Conservation (phyloP, 371 early-diverging fungal genomes). For the Actinomortierella ambigua region DNA sequence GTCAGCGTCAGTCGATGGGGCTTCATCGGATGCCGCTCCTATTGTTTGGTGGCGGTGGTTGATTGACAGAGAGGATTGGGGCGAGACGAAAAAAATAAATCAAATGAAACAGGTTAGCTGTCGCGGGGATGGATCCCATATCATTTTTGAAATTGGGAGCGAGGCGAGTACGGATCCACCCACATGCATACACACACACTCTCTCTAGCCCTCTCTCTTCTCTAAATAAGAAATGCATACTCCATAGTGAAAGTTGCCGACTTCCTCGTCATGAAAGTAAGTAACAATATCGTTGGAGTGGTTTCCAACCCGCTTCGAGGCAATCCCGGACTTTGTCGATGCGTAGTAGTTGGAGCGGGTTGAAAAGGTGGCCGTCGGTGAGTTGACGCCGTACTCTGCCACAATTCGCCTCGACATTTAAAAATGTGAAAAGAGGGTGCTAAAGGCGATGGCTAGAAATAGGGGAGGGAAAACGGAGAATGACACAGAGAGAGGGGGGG, state of each 20-base stretch:
- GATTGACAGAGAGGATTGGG: conserved; percentile 2
- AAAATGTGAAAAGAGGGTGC: not conserved
- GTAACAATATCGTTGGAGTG: conserved; percentile 70
- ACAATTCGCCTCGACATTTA: conserved; percentile 37
- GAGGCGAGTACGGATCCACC: too few species aligned
- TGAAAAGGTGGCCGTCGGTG: conserved; percentile 28
- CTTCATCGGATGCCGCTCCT: conserved; percentile 96
- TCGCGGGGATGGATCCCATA: conserved; percentile 1
- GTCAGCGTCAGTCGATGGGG: conserved; percentile 93
- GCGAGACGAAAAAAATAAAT: not conserved
- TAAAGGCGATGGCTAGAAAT: not conserved
- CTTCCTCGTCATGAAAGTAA: conserved; percentile 88
- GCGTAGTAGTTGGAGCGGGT: conserved; percentile 31
- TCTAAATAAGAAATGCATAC: conserved; percentile 46
- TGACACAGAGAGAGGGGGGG: not conserved
- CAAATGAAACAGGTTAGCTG: not conserved
- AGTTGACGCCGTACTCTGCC: conserved; percentile 24
- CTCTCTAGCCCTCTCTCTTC: too few species aligned
- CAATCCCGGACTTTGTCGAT: conserved; percentile 20
- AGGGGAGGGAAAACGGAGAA: not conserved
- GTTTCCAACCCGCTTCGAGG: conserved; percentile 27
- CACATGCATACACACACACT: too few species aligned
- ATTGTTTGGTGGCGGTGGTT: too few species aligned
- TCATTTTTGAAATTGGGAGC: too few species aligned
- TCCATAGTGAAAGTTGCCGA: conserved; percentile 91